Conservation (phyloP, 371 early-diverging fungal species). For the Caulochytrium protostelioides region DNA sequence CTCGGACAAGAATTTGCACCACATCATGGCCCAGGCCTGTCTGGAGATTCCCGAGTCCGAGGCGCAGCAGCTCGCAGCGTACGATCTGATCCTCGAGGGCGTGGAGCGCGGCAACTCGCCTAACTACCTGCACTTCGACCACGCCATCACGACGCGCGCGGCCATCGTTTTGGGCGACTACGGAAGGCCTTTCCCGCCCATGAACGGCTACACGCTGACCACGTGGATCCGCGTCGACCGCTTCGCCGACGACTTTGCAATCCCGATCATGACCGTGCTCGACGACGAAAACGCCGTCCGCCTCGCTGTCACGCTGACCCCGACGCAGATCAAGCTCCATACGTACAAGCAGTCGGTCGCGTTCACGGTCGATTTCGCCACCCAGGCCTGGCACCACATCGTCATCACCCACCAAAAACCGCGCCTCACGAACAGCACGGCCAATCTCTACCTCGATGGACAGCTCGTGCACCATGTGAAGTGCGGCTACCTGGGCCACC, state of each 20-base stretch:
- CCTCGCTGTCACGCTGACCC: slow-evolving; percentile 21
- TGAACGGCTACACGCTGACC: slow-evolving; percentile 37
- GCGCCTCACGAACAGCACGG: slow-evolving; percentile 25
- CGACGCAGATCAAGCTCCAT: slow-evolving; percentile 22
- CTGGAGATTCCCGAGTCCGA: neutral
- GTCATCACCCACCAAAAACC: slow-evolving; percentile 43
- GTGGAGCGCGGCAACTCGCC: slow-evolving; percentile 40
- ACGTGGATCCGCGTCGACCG: slow-evolving; percentile 43
- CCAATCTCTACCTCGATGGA: slow-evolving; percentile 43
- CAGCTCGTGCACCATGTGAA: slow-evolving; percentile 29
- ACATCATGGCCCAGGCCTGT: too few relatives aligned
- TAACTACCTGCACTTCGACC: slow-evolving; percentile 41
- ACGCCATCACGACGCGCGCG: slow-evolving; percentile 7
- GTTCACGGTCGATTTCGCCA: slow-evolving; percentile 31
- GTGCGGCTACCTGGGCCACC: slow-evolving; percentile 32
- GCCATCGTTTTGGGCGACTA: slow-evolving; percentile 21
- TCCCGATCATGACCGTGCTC: slow-evolving; percentile 27
- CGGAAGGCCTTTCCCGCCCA: slow-evolving; percentile 28
- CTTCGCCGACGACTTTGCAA: slow-evolving; percentile 21
- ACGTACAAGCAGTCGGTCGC: slow-evolving; percentile 24
- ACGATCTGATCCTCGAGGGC: slow-evolving; percentile 38
- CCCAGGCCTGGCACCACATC: slow-evolving; percentile 47
- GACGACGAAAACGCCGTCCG: slow-evolving; percentile 23
- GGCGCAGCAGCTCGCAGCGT: neutral
- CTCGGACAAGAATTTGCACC: too few relatives aligned